These are phyloP conservation scores for Astragalus glycyphyllos DNA, from an alignment of 306 rosid species.

Conservation along the genomic window DNA sequence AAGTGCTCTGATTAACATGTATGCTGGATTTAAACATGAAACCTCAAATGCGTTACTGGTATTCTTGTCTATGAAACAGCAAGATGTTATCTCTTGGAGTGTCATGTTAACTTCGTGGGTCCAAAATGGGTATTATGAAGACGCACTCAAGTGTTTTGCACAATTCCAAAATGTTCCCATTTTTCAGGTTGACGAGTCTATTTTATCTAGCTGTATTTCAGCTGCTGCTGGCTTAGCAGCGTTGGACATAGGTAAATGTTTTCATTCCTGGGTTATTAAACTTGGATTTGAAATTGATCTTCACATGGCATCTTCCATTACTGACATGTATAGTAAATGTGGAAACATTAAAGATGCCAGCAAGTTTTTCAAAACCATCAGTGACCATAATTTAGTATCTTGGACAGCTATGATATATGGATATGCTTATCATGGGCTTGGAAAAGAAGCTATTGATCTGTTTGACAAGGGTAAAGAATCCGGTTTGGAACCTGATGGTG, in stretches of 20 bases:
- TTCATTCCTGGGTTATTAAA: slow-evolving; percentile 51
- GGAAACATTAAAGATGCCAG: slow-evolving; percentile 52
- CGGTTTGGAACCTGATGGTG: slow-evolving; percentile 53
- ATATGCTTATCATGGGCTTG: slow-evolving; percentile 57
- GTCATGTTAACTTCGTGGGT: slow-evolving; percentile 55
- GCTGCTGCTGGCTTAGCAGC: slow-evolving; percentile 60
- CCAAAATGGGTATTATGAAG: slow-evolving; percentile 52
- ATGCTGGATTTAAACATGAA: slow-evolving; percentile 47
- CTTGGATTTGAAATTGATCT: slow-evolving; percentile 45
- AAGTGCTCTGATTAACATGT: slow-evolving; percentile 55
- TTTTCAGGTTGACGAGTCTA: slow-evolving; percentile 53
- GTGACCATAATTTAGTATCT: slow-evolving; percentile 49
- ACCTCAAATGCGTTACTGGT: slow-evolving; percentile 42
- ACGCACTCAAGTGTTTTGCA: slow-evolving; percentile 50
- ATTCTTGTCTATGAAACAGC: slow-evolving; percentile 49
- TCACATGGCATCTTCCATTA: slow-evolving; percentile 52
- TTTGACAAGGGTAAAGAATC: slow-evolving; percentile 47
- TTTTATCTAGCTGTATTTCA: slow-evolving; percentile 53
- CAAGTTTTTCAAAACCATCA: slow-evolving; percentile 44
- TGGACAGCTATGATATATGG: slow-evolving; percentile 62
- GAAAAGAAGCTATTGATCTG: slow-evolving; percentile 51
- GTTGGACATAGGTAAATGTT: slow-evolving; percentile 51
- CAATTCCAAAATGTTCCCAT: slow-evolving; percentile 37
- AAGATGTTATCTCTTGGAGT: slow-evolving; percentile 54
- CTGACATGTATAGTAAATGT: slow-evolving; percentile 59